These are phyloP conservation scores for Umbelopsis vinacea DNA, from an alignment of 192 early-diverging fungal species.

Conservation along the genomic window DNA sequence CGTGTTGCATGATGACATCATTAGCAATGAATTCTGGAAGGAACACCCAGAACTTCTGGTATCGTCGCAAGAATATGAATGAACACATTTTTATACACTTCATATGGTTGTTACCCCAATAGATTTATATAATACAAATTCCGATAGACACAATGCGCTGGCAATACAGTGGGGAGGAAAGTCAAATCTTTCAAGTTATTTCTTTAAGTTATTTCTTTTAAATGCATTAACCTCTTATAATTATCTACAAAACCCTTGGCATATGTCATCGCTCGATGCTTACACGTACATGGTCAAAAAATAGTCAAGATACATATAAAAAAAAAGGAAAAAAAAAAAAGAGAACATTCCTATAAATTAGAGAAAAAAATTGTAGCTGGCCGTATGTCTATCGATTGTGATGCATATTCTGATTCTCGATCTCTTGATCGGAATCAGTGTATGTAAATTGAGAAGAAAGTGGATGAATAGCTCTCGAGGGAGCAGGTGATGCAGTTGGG, in stretches of 20 bases:
- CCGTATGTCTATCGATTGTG: slow-evolving; percentile 1
- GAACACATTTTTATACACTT: background rate
- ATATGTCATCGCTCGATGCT: background rate
- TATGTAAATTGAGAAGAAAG: slow-evolving; percentile 15
- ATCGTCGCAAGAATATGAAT: background rate
- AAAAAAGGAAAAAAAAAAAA: background rate
- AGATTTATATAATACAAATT: background rate
- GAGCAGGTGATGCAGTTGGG: background rate
- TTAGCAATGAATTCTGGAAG: slow-evolving; percentile 75
- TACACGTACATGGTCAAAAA: background rate
- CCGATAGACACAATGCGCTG: background rate
- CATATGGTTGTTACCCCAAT: background rate
- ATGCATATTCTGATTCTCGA: slow-evolving; percentile 6
- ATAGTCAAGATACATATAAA: background rate
- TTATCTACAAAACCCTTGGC: slow-evolving; percentile 1
- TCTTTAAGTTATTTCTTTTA: background rate
- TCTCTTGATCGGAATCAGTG: background rate
- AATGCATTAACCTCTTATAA: background rate
- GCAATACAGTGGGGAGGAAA: background rate
- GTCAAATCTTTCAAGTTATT: background rate
- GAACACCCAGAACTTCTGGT: slow-evolving; percentile 41
- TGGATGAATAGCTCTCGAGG: slow-evolving; percentile 15
- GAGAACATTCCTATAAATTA: background rate
- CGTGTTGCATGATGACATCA: slow-evolving; percentile 72
- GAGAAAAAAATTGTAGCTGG: background rate